Percentiles rank a stretch among this genome's conserved stretches.
Conservation (phyloP, 306 rosid species). For the Canavalia ensiformis region DNA sequence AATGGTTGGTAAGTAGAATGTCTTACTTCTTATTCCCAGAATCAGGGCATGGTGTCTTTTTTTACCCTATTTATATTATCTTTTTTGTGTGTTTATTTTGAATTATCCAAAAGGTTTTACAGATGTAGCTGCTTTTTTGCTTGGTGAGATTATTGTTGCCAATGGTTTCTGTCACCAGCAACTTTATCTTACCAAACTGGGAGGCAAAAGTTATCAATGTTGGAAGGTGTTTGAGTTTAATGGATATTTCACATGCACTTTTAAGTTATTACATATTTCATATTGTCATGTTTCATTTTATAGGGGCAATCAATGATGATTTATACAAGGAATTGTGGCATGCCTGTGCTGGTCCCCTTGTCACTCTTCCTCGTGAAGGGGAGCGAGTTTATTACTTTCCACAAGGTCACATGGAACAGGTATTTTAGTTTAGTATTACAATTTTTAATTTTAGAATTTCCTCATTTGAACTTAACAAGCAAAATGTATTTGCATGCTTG, state of each 20-base stretch:
- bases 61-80: not conserved
- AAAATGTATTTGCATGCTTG: constrained; percentile 1
- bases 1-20: not conserved
- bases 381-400: constrained; percentile 36
- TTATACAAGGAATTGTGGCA: constrained; percentile 34
- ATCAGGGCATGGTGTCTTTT: not conserved
- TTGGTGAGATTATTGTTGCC: constrained; percentile 11
- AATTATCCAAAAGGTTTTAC: constrained; percentile 1
- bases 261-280: not conserved
- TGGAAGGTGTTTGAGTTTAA: not conserved
- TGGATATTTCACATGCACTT: not conserved
- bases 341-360: constrained; percentile 36
- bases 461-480: not conserved
- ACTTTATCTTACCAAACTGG: not conserved
- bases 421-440: not conserved
- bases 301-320: constrained; percentile 29
- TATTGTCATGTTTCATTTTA: not conserved
- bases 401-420: constrained; percentile 38
- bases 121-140: not conserved
- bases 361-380: constrained; percentile 33
- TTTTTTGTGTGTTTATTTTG: not conserved
- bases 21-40: not conserved
- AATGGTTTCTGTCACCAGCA: not conserved
- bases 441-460: not conserved
- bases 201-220: not conserved